Evolutionary conservation across 202 grass and related monocot species (phyloP).

Genomic region (Carex sylvatica): DNA sequence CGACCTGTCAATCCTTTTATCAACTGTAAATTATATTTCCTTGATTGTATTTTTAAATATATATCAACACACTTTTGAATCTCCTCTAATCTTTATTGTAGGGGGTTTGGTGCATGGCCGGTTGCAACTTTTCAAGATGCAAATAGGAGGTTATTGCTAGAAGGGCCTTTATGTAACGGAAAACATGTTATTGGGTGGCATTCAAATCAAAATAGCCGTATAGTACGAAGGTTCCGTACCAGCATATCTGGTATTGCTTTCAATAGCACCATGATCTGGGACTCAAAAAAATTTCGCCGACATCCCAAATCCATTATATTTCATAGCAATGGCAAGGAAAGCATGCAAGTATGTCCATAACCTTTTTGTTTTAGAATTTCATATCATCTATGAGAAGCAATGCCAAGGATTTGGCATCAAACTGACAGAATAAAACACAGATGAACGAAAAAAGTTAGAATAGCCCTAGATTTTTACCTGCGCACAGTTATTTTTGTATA

Average conservation of each 20-base stretch:
- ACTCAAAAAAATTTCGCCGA: slow-evolving; percentile 72
- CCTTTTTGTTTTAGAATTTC: neutral
- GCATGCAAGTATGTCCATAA: slow-evolving; percentile 57
- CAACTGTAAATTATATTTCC: neutral
- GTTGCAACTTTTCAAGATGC: slow-evolving; percentile 61
- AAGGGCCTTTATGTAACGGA: slow-evolving; percentile 89
- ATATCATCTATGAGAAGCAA: neutral
- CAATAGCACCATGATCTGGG: slow-evolving; percentile 88
- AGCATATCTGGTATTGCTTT: slow-evolving; percentile 78
- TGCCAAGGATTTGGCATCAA: neutral
- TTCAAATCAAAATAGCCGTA: slow-evolving; percentile 42
- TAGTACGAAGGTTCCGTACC: slow-evolving; percentile 53
- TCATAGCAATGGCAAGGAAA: slow-evolving; percentile 57
- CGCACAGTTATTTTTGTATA: neutral
- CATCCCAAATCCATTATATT: slow-evolving; percentile 64
- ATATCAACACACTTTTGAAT: neutral
- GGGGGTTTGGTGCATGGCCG: slow-evolving; percentile 81
- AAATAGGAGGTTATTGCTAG: slow-evolving; percentile 52
- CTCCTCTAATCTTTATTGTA: slow-evolving; percentile 31
- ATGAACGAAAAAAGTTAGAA: neutral
- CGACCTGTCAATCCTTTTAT: neutral
- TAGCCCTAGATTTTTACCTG: neutral
- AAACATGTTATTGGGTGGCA: slow-evolving; percentile 81
- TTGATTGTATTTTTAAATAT: neutral
- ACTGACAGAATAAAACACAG: neutral